phyloP scores from a whole-genome alignment of 331 rosid genomes.

The Quercus tomentella region DNA sequence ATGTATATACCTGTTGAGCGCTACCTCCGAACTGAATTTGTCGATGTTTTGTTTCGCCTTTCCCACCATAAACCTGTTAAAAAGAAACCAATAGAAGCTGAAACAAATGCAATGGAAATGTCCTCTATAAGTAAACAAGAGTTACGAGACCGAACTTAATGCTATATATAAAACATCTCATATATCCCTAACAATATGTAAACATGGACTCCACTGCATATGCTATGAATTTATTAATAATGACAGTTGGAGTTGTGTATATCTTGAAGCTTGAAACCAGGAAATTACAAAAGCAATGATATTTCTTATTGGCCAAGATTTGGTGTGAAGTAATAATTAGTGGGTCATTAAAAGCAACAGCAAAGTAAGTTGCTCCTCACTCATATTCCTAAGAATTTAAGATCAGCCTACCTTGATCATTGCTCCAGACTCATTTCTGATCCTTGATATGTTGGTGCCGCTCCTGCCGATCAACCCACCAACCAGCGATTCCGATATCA shows the following conservation, averaged over 20 bases:
- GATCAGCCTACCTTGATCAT: constrained; percentile 65
- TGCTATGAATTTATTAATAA: background rate
- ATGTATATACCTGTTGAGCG: constrained; percentile 61
- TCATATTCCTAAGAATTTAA: background rate
- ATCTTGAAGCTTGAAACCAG: constrained; percentile 16
- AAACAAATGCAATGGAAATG: background rate
- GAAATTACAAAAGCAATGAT: background rate
- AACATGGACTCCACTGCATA: background rate
- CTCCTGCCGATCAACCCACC: constrained; percentile 92
- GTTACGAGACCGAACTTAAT: background rate
- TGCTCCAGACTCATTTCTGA: constrained; percentile 93
- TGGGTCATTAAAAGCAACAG: background rate
- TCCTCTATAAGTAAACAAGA: background rate
- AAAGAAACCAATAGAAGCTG: constrained; percentile 16
- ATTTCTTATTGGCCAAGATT: background rate
- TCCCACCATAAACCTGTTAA: constrained; percentile 87
- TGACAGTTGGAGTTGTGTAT: background rate
- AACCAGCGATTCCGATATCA: constrained; percentile 89
- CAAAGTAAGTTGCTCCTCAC: background rate
- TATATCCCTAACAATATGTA: background rate
- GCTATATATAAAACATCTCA: background rate
- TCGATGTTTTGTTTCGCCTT: constrained; percentile 82
- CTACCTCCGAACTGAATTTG: constrained; percentile 89
- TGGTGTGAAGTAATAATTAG: background rate
- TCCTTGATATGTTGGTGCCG: constrained; percentile 89